Conservation (phyloP, 2,329 filamentous ascomycete species). For the Colletotrichum destructivum region DNA sequence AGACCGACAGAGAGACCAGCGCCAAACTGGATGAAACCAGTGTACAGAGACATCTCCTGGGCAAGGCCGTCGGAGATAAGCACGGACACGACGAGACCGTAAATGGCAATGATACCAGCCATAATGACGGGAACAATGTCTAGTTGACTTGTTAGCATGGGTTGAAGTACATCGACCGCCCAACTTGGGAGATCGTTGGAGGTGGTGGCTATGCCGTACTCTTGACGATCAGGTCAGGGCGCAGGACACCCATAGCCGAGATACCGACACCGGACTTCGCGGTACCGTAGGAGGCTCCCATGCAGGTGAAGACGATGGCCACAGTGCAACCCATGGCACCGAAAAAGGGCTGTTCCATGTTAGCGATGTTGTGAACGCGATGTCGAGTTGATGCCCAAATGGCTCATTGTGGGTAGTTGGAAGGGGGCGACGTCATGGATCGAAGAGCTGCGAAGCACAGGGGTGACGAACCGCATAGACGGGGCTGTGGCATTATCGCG, state of each 20-base stretch:
- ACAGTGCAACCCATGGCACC: conserved; percentile 97
- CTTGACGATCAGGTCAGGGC: conserved; percentile 99
- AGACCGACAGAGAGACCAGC: conserved; percentile 87
- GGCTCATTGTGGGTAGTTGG: conserved; percentile 36
- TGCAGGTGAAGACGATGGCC: conserved; percentile 97
- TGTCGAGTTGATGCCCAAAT: conserved; percentile 29
- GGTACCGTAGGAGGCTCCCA: conserved; percentile 97
- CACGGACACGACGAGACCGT: conserved; percentile 90
- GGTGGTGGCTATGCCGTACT: conserved; percentile 73
- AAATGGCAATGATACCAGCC: conserved; percentile 99
- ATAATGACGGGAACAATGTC: conserved; percentile 99
- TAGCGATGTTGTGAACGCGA: conserved; percentile 49
- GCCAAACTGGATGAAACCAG: conserved; percentile 88
- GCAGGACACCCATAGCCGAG: conserved; percentile 96
- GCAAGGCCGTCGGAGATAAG: conserved; percentile 85
- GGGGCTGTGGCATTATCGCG: conserved; percentile 72
- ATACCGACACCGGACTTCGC: conserved; percentile 99
- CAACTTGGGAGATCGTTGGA: not conserved
- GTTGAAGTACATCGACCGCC: not conserved
- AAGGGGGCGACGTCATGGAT: conserved; percentile 44
- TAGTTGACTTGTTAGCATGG: conserved; percentile 56
- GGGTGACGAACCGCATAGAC: conserved; percentile 94
- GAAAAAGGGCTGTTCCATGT: conserved; percentile 82
- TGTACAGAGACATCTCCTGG: conserved; percentile 82
- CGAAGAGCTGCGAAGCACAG: conserved; percentile 41